Base-by-base conservation (phyloP, 352 stramenopile genomes). In the Globisporangium yorkense region DNA sequence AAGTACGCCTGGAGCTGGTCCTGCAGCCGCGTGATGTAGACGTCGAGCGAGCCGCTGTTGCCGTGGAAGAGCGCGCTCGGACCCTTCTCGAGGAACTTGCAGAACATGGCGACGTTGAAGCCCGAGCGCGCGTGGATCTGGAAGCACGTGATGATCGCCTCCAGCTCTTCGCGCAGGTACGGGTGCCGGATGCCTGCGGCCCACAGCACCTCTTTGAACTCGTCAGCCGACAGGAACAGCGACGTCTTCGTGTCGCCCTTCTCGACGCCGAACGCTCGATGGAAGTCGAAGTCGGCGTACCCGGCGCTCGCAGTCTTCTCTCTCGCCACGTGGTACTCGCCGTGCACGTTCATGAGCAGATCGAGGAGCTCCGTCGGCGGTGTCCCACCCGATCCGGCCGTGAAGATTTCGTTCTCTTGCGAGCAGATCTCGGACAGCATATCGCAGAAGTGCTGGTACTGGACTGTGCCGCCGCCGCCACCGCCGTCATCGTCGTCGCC, bases 151-250 rank as follows among this genome's bases (percentile, higher is more conserved):
- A 84, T 70, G 56, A 89, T 77, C 9, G 59, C 59, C 53, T 89
- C 70, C 10, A 89, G 59, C 39, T 88, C 80, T 56, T 93, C 83
- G 5, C 76, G 76, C 18, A 88, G 61, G 57, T 85, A 92, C 7
- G 83, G 80, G 43, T 89, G 76, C 0, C 73, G 77, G 0, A 90
- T 60, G 13, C 75, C 76, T 10, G 74, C 68, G 21, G 70, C 61
- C 83, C 83, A 93, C 49, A 93, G 44, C 33, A 88, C 66, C 49
- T 93, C 78, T 52, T 83, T 88, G 13, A 93, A 75, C 12, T 93
- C 79, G 12, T 88, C 72, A 8, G 68, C 62, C 8, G 68, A 78
- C 2, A 93, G 21, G 16, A 69, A 70, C 20, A 87, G 41, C 44
- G 54, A 72, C 27, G 71, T 66, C 13, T 67, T 59, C 16, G 16